A percentile compares a stretch with the other conserved stretches of the same genome.
Conservation (phyloP, 2,329 filamentous ascomycete genomes). For the Dactylellina cionopaga region DNA sequence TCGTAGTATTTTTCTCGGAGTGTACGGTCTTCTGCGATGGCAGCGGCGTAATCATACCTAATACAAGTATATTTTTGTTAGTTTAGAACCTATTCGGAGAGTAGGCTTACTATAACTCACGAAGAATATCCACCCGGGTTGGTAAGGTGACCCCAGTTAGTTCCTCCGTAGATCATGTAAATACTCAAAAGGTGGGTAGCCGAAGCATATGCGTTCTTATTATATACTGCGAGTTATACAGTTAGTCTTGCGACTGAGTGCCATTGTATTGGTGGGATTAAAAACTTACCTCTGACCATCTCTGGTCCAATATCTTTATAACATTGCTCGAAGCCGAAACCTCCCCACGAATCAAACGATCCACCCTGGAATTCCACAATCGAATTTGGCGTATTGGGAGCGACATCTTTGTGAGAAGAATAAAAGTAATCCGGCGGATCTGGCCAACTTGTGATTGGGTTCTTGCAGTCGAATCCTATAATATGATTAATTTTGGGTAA, state of each 20-base stretch:
- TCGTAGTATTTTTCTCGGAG: constrained; percentile 83
- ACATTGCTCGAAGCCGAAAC: constrained; percentile 75
- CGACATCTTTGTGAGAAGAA: constrained; percentile 68
- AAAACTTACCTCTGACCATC: constrained; percentile 68
- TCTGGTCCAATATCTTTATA: constrained; percentile 74
- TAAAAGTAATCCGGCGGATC: constrained; percentile 69
- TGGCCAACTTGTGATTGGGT: constrained; percentile 64
- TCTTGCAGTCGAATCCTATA: constrained; percentile 70
- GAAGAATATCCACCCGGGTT: constrained; percentile 48
- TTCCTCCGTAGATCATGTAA: constrained; percentile 83
- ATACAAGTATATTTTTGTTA: constrained; percentile 30
- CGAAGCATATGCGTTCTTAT: constrained; percentile 77
- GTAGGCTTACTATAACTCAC: too few relatives aligned
- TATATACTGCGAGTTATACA: constrained; percentile 67
- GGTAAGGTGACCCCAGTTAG: constrained; percentile 78
- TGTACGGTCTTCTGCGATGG: constrained; percentile 75
- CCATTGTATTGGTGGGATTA: not conserved
- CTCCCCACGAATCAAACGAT: constrained; percentile 79
- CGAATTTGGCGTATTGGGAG: constrained; percentile 73
- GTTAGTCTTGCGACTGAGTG: not conserved
- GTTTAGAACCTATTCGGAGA: too few relatives aligned
- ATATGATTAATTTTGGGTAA: too few relatives aligned
- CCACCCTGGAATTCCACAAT: constrained; percentile 76
- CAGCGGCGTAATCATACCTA: constrained; percentile 70
- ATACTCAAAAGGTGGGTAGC: constrained; percentile 75